Percentiles rank a stretch among this genome's conserved stretches.
phyloP scores from a whole-genome alignment of 768 basidiomycete species.

The Lactifluus echinatus region DNA sequence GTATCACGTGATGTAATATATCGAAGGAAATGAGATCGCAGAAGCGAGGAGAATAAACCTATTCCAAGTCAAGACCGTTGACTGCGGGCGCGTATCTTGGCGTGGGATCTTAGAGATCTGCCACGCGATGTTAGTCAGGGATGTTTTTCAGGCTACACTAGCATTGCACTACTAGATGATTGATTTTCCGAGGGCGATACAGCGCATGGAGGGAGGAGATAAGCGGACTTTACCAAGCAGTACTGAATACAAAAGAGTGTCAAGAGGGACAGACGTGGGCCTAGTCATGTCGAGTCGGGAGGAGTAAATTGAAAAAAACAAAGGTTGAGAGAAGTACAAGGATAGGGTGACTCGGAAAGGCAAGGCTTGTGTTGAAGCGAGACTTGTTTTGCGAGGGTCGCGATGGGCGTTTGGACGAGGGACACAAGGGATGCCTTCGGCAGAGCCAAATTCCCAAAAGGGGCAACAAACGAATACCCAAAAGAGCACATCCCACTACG shows the following conservation, averaged over 20 bases:
- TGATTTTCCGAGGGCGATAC: not conserved
- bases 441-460: constrained; percentile 6
- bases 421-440: constrained; percentile 1
- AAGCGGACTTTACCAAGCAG: not conserved
- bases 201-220: not conserved
- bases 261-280: not conserved
- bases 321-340: constrained; percentile 9
- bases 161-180: not conserved
- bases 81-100: not conserved
- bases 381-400: not conserved
- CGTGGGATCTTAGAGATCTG: not conserved
- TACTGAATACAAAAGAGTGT: not conserved
- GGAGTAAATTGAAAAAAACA: not conserved
- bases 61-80: not conserved
- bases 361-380: constrained; percentile 10
- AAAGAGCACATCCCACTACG: constrained; percentile 1
- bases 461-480: constrained; percentile 20
- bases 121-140: not conserved
- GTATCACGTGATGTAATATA: not conserved
- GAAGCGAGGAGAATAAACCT: not conserved
- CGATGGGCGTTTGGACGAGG: not conserved
- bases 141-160: not conserved
- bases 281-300: not conserved
- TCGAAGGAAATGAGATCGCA: not conserved
- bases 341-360: constrained; percentile 9